Conservation (phyloP, 768 basidiomycete genomes). For the Artomyces pyxidatus region DNA sequence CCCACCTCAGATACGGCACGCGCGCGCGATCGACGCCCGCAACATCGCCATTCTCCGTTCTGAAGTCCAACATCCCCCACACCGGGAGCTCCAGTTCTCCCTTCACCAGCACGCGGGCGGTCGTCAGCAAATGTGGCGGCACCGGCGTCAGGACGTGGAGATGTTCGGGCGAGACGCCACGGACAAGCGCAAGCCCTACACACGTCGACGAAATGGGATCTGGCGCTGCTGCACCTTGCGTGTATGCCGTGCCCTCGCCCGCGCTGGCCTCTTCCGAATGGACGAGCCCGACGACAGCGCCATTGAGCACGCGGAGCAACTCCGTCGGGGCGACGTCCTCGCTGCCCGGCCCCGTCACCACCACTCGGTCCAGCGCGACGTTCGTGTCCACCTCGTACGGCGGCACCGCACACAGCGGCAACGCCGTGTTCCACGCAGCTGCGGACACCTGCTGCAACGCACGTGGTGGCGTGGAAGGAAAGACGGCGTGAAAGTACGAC, state of each 20-base stretch:
- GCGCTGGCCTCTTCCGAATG: constrained; percentile 27
- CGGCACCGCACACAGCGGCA: constrained; percentile 56
- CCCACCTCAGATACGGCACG: constrained; percentile 77
- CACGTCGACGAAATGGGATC: constrained; percentile 54
- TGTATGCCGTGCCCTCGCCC: constrained; percentile 40
- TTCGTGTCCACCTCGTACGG: constrained; percentile 68
- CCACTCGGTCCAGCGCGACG: constrained; percentile 50
- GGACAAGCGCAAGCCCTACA: constrained; percentile 71
- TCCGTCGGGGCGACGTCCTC: constrained; percentile 76
- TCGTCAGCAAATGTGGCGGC: constrained; percentile 37
- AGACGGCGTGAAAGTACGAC: constrained; percentile 65
- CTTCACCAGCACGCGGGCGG: constrained; percentile 54
- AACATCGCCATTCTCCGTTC: constrained; percentile 35
- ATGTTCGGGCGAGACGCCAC: constrained; percentile 29
- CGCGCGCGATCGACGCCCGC: constrained; percentile 46
- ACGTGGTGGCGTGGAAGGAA: constrained; percentile 25
- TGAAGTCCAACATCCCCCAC: constrained; percentile 80
- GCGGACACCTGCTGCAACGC: constrained; percentile 25
- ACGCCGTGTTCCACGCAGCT: constrained; percentile 52
- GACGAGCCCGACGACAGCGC: constrained; percentile 73
- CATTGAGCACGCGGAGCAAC: constrained; percentile 64
- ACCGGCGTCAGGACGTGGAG: constrained; percentile 82
- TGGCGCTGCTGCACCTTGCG: constrained; percentile 45
- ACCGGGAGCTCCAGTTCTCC: constrained; percentile 86
- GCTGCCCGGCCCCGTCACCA: constrained; percentile 63